These are phyloP conservation scores for Moesziomyces sp. DNA, from an alignment of 1,284 basidiomycete species.

Conservation along the genomic window DNA sequence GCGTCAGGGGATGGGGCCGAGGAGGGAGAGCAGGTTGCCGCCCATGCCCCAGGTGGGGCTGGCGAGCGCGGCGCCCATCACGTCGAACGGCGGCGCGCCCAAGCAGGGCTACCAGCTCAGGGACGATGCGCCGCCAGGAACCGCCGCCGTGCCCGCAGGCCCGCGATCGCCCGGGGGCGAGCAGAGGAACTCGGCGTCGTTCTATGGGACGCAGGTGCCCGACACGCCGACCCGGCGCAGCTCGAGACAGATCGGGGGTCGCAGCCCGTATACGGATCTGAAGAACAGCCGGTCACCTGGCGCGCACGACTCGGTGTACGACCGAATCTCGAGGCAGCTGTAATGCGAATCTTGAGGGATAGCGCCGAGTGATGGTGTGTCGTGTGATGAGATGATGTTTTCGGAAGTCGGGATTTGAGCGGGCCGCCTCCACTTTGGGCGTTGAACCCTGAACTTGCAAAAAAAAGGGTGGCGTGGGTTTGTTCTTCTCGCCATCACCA, in stretches of 20 bases:
- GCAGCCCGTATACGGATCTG: constrained; percentile 9
- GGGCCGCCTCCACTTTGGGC: no score
- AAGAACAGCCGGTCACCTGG: constrained; percentile 13
- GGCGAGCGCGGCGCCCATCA: not conserved
- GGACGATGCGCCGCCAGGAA: constrained; percentile 15
- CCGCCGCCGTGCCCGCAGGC: not conserved
- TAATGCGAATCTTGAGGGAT: not conserved
- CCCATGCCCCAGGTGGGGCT: constrained; percentile 22
- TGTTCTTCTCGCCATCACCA: no score
- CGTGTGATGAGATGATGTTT: no score
- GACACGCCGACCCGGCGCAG: constrained; percentile 34
- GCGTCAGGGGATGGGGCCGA: not conserved
- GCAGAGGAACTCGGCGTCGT: constrained; percentile 10
- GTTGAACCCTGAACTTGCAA: no score
- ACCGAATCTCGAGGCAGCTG: constrained; percentile 30
- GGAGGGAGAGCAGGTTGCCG: constrained; percentile 21
- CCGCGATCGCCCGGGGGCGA: constrained; percentile 4
- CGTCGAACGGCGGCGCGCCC: not conserved
- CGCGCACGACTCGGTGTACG: constrained; percentile 16
- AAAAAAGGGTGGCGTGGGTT: no score
- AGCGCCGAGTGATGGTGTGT: no score
- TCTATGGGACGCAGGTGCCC: constrained; percentile 4
- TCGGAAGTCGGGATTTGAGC: no score
- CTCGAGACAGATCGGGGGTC: constrained; percentile 20
- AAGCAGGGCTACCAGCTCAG: constrained; percentile 27